Conservation (phyloP, 2,329 filamentous ascomycete species). For the Sporothrix phasma region DNA sequence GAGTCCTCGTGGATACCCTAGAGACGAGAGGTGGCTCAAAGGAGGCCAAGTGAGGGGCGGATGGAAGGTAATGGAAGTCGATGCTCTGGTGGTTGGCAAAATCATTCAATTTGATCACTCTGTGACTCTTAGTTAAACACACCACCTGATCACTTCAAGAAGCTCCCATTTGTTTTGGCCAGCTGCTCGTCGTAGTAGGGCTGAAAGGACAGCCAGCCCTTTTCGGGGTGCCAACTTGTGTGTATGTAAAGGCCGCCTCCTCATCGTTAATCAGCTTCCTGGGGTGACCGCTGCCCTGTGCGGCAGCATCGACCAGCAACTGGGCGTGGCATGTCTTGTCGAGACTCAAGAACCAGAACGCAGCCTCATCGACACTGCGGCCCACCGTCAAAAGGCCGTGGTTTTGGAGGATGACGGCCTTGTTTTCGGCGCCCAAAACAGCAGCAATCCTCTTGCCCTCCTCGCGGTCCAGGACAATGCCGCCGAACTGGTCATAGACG, state of each 20-base stretch:
- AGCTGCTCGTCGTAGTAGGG: slow-evolving; percentile 21
- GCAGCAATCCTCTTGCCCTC: slow-evolving; percentile 55
- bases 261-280: slow-evolving; percentile 27
- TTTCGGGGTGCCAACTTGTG: slow-evolving; percentile 35
- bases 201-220: slow-evolving; percentile 44
- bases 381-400: slow-evolving; percentile 63
- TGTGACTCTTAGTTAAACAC: no score
- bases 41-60: not conserved
- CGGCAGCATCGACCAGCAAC: slow-evolving; percentile 49
- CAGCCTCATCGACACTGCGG: slow-evolving; percentile 61
- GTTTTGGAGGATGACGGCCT: slow-evolving; percentile 56
- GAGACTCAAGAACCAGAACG: slow-evolving; percentile 56
- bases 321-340: slow-evolving; percentile 60
- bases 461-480: slow-evolving; percentile 45
- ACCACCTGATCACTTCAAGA: slow-evolving; percentile 1
- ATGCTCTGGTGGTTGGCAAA: not conserved
- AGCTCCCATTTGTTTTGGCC: slow-evolving; percentile 6
- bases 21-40: not conserved
- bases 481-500: slow-evolving; percentile 49
- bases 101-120: no score
- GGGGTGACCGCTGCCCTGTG: not conserved
- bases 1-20: slow-evolving; percentile 1
- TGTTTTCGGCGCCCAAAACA: slow-evolving; percentile 48
- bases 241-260: slow-evolving; percentile 25
- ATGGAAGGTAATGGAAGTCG: not conserved